A percentile compares a stretch with the other conserved stretches of the same genome.
Evolutionary conservation across 2,329 filamentous ascomycete species (phyloP).

Genomic region (Annulohypoxylon truncatum): DNA sequence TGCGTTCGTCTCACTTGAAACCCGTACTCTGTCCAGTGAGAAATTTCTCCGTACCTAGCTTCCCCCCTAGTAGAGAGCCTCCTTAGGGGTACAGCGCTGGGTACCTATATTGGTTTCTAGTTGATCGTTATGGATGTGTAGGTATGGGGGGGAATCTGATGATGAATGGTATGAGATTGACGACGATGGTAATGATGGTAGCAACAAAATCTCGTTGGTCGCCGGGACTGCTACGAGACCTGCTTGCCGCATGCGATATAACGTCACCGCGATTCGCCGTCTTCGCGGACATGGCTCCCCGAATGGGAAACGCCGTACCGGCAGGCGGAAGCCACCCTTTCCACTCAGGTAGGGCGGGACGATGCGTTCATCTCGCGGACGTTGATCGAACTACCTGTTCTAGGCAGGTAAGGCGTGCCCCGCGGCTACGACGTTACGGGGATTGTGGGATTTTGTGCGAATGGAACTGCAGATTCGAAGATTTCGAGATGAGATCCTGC

Average conservation of each 20-base stretch:
- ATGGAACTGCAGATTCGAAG: neutral
- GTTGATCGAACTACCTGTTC: neutral
- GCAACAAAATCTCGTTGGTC: neutral
- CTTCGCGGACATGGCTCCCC: conserved; percentile 21
- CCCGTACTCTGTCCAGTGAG: conserved; percentile 21
- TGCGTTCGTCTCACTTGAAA: conserved; percentile 18
- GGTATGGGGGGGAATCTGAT: neutral
- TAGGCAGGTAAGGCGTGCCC: neutral
- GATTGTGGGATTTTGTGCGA: neutral
- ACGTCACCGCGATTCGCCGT: conserved; percentile 26
- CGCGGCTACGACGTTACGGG: neutral
- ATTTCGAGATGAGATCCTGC: neutral
- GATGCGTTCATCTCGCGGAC: conserved; percentile 1
- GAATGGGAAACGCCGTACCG: conserved; percentile 24
- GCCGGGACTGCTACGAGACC: conserved; percentile 9
- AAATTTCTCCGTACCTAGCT: conserved; percentile 14
- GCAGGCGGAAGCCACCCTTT: conserved; percentile 13
- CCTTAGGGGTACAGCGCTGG: conserved; percentile 4
- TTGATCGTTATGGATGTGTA: neutral
- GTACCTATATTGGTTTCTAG: conserved; percentile 7
- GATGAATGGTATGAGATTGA: conserved; percentile 7
- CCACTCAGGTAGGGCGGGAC: neutral
- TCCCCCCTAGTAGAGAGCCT: conserved; percentile 2
- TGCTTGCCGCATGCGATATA: conserved; percentile 8
- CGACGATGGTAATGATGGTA: neutral